Evolutionary conservation across 192 early-diverging fungal genomes (phyloP).

Genomic region (Backusella mclennaniae): DNA sequence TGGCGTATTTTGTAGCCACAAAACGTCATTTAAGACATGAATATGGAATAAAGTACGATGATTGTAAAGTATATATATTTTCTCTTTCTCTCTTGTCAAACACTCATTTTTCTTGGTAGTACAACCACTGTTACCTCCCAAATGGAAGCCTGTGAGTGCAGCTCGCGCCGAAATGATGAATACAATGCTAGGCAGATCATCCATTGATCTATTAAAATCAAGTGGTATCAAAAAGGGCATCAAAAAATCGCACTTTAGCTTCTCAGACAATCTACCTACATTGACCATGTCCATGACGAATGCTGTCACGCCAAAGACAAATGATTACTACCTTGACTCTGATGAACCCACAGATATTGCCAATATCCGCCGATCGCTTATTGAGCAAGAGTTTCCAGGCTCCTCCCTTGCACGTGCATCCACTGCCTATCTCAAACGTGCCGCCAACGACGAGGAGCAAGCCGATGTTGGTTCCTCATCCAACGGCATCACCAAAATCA

Average conservation of each 20-base stretch:
- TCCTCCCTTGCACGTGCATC: not conserved
- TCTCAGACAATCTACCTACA: not conserved
- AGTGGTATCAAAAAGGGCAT: too few relatives aligned
- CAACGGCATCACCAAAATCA: not conserved
- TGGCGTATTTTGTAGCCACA: constrained; percentile 55
- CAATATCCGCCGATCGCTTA: constrained; percentile 14
- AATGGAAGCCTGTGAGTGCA: not conserved
- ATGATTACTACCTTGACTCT: constrained; percentile 2
- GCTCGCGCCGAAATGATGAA: not conserved
- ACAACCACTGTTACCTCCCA: not conserved
- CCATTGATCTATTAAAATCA: not conserved
- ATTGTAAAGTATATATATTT: constrained; percentile 27
- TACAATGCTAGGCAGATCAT: not conserved
- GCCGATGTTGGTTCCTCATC: not conserved
- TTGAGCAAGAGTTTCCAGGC: constrained; percentile 18
- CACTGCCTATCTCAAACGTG: not conserved
- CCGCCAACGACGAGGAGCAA: not conserved
- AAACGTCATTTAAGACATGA: constrained; percentile 67
- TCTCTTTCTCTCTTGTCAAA: not conserved
- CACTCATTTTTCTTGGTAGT: not conserved
- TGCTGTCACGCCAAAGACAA: constrained; percentile 10
- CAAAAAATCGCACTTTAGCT: not conserved
- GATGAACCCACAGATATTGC: constrained; percentile 22
- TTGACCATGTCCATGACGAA: not conserved
- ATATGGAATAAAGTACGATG: constrained; percentile 53